These are phyloP conservation scores for Rusavskia elegans DNA, from an alignment of 495 filamentous ascomycete genomes.

Conservation along the genomic window DNA sequence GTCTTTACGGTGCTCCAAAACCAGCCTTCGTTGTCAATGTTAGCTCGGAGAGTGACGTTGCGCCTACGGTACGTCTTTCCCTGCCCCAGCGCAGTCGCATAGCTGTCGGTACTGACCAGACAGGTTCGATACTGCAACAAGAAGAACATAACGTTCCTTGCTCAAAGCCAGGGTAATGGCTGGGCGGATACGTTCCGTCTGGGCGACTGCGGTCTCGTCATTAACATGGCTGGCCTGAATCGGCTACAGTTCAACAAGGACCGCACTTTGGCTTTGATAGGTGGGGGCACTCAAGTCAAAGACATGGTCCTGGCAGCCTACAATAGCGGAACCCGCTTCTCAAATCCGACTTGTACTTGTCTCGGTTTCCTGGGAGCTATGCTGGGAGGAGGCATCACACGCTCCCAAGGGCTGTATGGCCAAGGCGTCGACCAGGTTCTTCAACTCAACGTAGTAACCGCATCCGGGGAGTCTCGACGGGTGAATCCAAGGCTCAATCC, in stretches of 20 bases:
- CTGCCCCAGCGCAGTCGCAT: background rate
- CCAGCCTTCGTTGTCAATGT: slow-evolving; percentile 16
- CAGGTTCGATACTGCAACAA: slow-evolving; percentile 8
- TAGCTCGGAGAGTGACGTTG: slow-evolving; percentile 15
- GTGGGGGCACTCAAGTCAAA: slow-evolving; percentile 6
- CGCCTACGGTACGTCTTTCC: slow-evolving; percentile 9
- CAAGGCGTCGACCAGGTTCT: slow-evolving; percentile 7
- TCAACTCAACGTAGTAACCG: slow-evolving; percentile 4
- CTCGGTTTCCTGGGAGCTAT: slow-evolving; percentile 5
- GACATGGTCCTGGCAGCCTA: slow-evolving; percentile 12
- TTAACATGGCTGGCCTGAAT: slow-evolving; percentile 13
- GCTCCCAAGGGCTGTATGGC: slow-evolving; percentile 7
- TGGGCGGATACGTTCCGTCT: slow-evolving; percentile 17
- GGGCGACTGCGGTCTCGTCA: slow-evolving; percentile 7
- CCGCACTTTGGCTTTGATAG: slow-evolving; percentile 12
- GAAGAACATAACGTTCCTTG: slow-evolving; percentile 14
- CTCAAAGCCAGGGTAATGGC: slow-evolving; percentile 17
- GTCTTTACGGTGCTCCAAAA: slow-evolving; percentile 13
- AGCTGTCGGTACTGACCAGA: background rate
- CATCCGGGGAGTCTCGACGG: background rate
- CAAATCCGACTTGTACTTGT: slow-evolving; percentile 10
- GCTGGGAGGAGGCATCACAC: slow-evolving; percentile 8
- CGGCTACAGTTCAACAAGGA: slow-evolving; percentile 12
- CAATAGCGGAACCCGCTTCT: slow-evolving; percentile 7
- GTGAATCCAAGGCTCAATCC: background rate